These are phyloP conservation scores for Penicillium pancosmium DNA, from an alignment of 495 filamentous ascomycete genomes.

Conservation along the genomic window DNA sequence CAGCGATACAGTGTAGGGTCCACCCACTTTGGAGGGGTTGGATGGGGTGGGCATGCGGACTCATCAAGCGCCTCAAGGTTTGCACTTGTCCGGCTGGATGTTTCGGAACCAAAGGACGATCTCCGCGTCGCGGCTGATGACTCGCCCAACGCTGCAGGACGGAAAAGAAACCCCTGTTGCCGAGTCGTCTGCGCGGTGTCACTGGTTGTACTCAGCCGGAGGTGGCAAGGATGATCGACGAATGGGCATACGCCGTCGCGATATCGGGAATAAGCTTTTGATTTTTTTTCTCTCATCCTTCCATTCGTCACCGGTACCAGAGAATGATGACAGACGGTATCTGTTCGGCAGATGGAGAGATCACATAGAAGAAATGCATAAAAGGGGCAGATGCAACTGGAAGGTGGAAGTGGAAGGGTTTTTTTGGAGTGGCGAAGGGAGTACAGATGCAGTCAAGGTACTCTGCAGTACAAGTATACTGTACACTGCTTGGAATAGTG, in stretches of 20 bases:
- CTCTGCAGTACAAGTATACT: no score
- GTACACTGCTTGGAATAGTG: no score
- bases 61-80: constrained; percentile 13
- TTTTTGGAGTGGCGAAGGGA: no score
- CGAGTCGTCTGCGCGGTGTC: constrained; percentile 10
- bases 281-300: neutral
- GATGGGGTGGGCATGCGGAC: neutral
- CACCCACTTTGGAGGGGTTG: constrained; percentile 1
- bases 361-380: neutral
- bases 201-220: constrained; percentile 24
- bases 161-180: constrained; percentile 11
- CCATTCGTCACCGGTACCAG: no score
- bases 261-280: constrained; percentile 15
- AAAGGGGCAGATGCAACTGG: neutral
- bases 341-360: neutral
- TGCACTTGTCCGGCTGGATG: constrained; percentile 17
- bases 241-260: neutral
- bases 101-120: constrained; percentile 23
- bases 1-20: neutral
- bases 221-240: constrained; percentile 16
- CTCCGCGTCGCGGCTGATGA: constrained; percentile 16
- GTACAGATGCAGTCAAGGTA: no score
- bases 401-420: neutral
- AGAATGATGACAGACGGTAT: no score
- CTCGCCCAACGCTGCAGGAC: constrained; percentile 16